Evolutionary conservation across 345 rosid genomes (phyloP), one percentile per base, ranked within the genome.

Genomic region (Dimocarpus longan): DNA sequence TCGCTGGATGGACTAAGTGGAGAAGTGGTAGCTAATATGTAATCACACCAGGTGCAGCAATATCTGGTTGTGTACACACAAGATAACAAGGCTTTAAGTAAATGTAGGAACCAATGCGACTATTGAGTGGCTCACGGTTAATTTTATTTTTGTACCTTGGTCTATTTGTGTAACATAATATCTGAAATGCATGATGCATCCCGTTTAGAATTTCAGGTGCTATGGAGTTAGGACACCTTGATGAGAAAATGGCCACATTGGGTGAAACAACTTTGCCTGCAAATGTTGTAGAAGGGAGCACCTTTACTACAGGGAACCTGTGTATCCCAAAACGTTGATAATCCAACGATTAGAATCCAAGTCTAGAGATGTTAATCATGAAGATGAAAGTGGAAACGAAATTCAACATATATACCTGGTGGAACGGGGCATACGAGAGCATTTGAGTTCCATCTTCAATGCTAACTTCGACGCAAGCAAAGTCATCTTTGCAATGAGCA

Each of bases 11-110:
- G 39, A 26, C 64, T 68, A 39, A 69, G 15, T 3, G 88, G 81
- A 48, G 87, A 57, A 81, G 76, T 82, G 9, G 89, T 82, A 21
- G 87, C 89, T 40, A 88, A 66, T 75, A 86, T 79, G 46, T 79
- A n/a, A n/a, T 82, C 48, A 84, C 88, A 11, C 90, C 88, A 0
- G 88, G 90, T 52, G 86, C 90, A 0, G 82, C 84, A 43, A 88
- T 81, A 50, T 86, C 89, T 4, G 89, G 90, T 87, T 88, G 80
- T 62, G n/a, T 65, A 28, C 43, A 71, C 68, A 19, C 28, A 42
- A 68, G n/a, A n/a, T 7, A 66, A 10, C 43, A 19, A 8, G n/a
- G 12, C 64, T 6, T 18, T 48, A 60, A 5, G 21, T 63, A 13
- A 64, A 48, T 22, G 68, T 24, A 21, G 19, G 15, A 15, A 52